Evolutionary conservation across 306 rosid species (phyloP), one percentile per base, ranked within the genome.

Genomic region (Hippophae tibetana): DNA sequence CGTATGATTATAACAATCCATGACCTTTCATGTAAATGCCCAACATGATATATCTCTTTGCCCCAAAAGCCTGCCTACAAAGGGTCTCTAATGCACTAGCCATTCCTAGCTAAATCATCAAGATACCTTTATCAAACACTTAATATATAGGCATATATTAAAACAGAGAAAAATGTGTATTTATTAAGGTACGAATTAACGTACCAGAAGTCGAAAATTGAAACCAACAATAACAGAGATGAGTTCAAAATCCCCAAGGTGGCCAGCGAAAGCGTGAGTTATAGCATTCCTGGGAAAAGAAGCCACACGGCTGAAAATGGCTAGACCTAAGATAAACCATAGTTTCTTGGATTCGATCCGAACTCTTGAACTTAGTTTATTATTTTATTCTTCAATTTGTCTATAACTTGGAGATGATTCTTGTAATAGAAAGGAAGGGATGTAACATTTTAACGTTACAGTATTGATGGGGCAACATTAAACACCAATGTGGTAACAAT

Each of bases 21-120:
- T 27, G 38, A 27, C 38, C 38, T 27, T 27, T 27, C 38, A 27
- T 27, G 38, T 27, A 27, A 27, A 27, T 3, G 38, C 38, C 38
- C 38, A 27, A 27, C 75, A 72, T 72, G 50, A n/a, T 54, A 50
- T 68, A 62, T 52, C 72, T 68, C 60, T 72, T 64, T 12, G 82
- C 78, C 11, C 78, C 82, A 43, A 55, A 77, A 26, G 82, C 78
- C 52, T 77, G 82, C 52, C 82, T 75, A 13, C 82, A 72, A 18
- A 72, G 62, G 11, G 78, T 77, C 61, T 77, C 82, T 56, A 77
- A 26, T 7, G 82, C 78, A 42, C 78, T 77, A 42, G 75, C 78
- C 82, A 77, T 77, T 43, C 82, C 81, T 10, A 74, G 42, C 81
- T 69, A 10, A 14, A 52, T 43, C 23, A 18, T 8, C 14, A 13